These are phyloP conservation scores for Daucus carota DNA, from an alignment of 129 eudicot species.

Conservation along the genomic window DNA sequence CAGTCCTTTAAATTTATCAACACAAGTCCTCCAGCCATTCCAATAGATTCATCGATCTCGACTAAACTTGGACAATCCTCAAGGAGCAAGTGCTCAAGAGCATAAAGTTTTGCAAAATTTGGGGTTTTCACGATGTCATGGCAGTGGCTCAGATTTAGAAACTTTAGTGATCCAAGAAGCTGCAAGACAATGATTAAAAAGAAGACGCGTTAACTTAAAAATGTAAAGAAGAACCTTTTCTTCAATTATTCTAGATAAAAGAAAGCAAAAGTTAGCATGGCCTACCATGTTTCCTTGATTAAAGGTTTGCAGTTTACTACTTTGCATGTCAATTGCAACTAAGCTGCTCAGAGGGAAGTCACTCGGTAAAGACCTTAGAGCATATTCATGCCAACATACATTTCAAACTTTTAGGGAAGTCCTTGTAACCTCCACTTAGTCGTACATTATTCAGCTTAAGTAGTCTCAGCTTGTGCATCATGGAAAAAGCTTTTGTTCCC, in stretches of 20 bases:
- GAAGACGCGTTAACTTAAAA: neutral
- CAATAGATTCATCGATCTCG: conserved; percentile 12
- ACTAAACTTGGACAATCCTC: neutral
- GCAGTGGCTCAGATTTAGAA: conserved; percentile 20
- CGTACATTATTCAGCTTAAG: conserved; percentile 20
- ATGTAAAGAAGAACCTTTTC: neutral
- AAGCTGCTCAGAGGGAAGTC: conserved; percentile 1
- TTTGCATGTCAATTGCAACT: conserved; percentile 7
- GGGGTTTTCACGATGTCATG: neutral
- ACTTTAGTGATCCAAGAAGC: conserved; percentile 12
- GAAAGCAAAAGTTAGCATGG: no score
- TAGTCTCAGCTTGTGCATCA: conserved; percentile 23
- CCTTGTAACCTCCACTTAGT: conserved; percentile 13
- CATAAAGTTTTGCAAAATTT: neutral
- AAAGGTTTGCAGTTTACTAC: neutral
- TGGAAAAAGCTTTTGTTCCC: conserved; percentile 16
- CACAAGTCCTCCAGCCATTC: neutral
- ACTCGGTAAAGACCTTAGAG: conserved; percentile 2
- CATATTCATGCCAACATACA: conserved; percentile 40
- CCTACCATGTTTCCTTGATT: neutral
- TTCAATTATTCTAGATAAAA: neutral
- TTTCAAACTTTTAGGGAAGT: conserved; percentile 25
- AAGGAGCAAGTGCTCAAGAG: neutral
- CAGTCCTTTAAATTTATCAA: conserved; percentile 8
- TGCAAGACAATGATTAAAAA: neutral